Evolutionary conservation across 257 asterid species (phyloP), one percentile per base, ranked within the genome.

Genomic region (Plantago major): DNA sequence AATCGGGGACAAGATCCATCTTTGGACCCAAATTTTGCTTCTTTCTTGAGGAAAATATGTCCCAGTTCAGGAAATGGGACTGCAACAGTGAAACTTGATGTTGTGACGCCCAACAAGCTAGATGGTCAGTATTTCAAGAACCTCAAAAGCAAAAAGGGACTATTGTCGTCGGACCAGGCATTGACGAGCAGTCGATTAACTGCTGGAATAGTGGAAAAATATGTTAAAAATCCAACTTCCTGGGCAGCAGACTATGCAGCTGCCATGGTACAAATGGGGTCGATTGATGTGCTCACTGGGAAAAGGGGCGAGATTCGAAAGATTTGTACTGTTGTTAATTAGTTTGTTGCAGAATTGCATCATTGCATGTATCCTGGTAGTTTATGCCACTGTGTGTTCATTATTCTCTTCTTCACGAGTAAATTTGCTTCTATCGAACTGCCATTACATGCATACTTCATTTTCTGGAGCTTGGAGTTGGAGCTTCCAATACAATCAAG

Each of bases 241-340:
- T 77, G 79, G 77, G 60, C 45, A 11, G n/a, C 11, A 8, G 64
- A 55, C 14, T 77, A 66, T 60, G 77, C 66, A 40, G 55, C 45
- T 55, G 82, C 82, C 13, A 74, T 74, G 75, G 75, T 70, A 17
- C 43, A 42, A n/a, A 50, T 78, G 82, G 82, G 79, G 13, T 54
- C 68, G 0, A 67, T 77, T 6, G 79, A 71, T 4, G 82, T 74
- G 45, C 66, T 70, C 26, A 67, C 70, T 1, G 72, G 82, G 0
- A 18, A 7, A 4, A 43, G 62, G 5, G 82, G 79, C 9, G 77
- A 73, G 49, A 77, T 76, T 10, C 40, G 63, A 47, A 58, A 4
- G 10, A 58, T 37, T n/a, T 58, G 63, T 19, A 14, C 26, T 9
- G 9, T 48, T 48, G 54, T n/a, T 19, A 48, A 48, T 60, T 15